Base-by-base conservation (phyloP, 768 basidiomycete species). In the Pulveroboletus sp. region DNA sequence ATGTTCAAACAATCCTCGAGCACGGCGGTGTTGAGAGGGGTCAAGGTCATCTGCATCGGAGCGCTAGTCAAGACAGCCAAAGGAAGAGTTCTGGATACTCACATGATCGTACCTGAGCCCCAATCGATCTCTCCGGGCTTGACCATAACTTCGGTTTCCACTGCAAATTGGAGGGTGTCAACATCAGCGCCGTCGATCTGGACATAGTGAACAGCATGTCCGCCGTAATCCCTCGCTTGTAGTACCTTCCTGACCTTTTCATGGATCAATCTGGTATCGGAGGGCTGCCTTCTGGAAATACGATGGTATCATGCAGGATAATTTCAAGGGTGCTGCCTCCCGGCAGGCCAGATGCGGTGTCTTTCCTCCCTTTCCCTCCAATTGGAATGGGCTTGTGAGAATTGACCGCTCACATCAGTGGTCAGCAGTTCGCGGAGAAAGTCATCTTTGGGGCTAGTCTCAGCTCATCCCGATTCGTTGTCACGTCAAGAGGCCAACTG, bases 1-100 rank as follows among this genome's bases (percentile, higher is more conserved):
- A 90, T 72, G 27, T 78, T 66, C 32, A 88, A 72, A 4, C 69
- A 71, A 20, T 75, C 73, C 59, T 91, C 87, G 5, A 92, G 73
- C n/a, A 90, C 73, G 1, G 89, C 87, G 13, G 89, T 91, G 90
- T 60, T 92, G 90, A 0, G 85, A 85, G 1, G 89, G 90, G 65
- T 93, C 79, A 89, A 81, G 14, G 82, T 79, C 85, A 88, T 88
- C 85, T 89, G 56, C 37, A 36, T 22, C 31, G 11, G 22, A 43
- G 20, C 31, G 17, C 16, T 26, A 23, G 19, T 49, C 27, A 46
- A n/a, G 26, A 47, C 13, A 24, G 31, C 36, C 20, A 49, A 24
- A 30, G 27, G 23, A 10, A 30, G 38, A 50, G 35, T 43, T 47
- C 30, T 23, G 16, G 29, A 43, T 30, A 68, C 81, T 54, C 68